Base-by-base conservation (phyloP, 495 filamentous ascomycete genomes). In the Collariella sp. region DNA sequence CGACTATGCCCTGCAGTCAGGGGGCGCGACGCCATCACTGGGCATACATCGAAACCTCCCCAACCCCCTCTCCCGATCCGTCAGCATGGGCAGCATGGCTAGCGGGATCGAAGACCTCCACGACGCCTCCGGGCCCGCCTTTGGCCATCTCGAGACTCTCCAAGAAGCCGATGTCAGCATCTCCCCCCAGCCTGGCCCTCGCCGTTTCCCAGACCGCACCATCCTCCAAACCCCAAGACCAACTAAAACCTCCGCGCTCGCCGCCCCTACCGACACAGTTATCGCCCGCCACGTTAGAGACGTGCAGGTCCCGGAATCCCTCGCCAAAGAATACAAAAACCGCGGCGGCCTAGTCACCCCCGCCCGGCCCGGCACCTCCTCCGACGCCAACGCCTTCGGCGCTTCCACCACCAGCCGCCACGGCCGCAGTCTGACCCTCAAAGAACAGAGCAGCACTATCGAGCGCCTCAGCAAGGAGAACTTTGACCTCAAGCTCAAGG, bases 401-500 rank as follows among this genome's bases (percentile, higher is more conserved):
- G 69, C 16, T 65, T 67, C 74, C 22, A 72, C 82, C 7, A 77
- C 83, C 11, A 75, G 71, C 16, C 76, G 79, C 34, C 76, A 82
- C 34, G 80, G 86, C 38, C 88, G 85, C 61, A 93, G 83, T 57
- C 77, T 97, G 73, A 97, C 94, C 0, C 73, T 98, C 13, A 96
- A 97, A 68, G 93, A 97, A 67, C 93, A 98, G 68, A 95, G 89
- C 58, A 93, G 86, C 65, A 96, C 89, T 20, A 96, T 98, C 56
- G 93, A 97, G 66, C 83, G 90, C 24, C 78, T 97, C 6, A 89
- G 87, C 55, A 98, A 98, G 70, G 87, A 91, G 63, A 97, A 97
- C 59, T 98, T 97, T 64, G 93, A 96, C 63, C 76, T 98, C 36
- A 98, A 98, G 69, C 84, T 98, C 68, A 90, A 95, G 68, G 93